phyloP scores from a whole-genome alignment of 2,329 filamentous ascomycete species.

The Cladosporium sp. region DNA sequence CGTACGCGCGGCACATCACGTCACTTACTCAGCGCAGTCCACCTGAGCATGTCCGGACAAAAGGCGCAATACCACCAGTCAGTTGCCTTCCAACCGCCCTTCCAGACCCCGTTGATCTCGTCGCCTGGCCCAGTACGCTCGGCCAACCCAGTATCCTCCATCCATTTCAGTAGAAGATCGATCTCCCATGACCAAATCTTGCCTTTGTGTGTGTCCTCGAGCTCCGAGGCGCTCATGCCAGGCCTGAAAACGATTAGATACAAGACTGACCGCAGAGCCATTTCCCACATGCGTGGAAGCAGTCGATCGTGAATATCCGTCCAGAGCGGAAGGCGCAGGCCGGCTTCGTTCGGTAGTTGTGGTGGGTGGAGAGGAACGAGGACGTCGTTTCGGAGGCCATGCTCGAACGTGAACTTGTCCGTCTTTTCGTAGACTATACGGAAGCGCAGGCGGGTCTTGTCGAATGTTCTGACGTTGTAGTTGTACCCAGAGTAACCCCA shows the following conservation, averaged over 20 bases:
- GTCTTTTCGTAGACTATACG: slow-evolving; percentile 56
- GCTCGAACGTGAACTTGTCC: slow-evolving; percentile 50
- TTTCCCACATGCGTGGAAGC: slow-evolving; percentile 57
- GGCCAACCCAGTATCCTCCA: slow-evolving; percentile 48
- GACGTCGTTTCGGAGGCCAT: slow-evolving; percentile 42
- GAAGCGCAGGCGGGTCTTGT: slow-evolving; percentile 61
- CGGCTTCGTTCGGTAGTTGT: slow-evolving; percentile 14
- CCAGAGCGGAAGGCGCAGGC: slow-evolving; percentile 59
- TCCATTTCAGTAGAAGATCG: slow-evolving; percentile 54
- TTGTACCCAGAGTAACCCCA: slow-evolving; percentile 66
- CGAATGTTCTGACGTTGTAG: slow-evolving; percentile 64
- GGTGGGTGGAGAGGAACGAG: slow-evolving; percentile 20
- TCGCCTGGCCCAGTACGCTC: slow-evolving; percentile 34
- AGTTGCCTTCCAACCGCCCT: slow-evolving; percentile 39
- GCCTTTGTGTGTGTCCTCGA: slow-evolving; percentile 52
- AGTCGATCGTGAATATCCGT: slow-evolving; percentile 59
- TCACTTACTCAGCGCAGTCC: slow-evolving; percentile 11
- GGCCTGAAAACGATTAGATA: slow-evolving; percentile 59
- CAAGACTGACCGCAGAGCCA: slow-evolving; percentile 56
- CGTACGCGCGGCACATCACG: too few species aligned
- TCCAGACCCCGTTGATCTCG: slow-evolving; percentile 29
- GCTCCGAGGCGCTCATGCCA: slow-evolving; percentile 47
- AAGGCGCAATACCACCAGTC: slow-evolving; percentile 64
- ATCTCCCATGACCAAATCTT: slow-evolving; percentile 60
- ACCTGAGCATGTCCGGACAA: slow-evolving; percentile 21